These are phyloP conservation scores for Russula earlei DNA, from an alignment of 768 basidiomycete species.

Conservation along the genomic window DNA sequence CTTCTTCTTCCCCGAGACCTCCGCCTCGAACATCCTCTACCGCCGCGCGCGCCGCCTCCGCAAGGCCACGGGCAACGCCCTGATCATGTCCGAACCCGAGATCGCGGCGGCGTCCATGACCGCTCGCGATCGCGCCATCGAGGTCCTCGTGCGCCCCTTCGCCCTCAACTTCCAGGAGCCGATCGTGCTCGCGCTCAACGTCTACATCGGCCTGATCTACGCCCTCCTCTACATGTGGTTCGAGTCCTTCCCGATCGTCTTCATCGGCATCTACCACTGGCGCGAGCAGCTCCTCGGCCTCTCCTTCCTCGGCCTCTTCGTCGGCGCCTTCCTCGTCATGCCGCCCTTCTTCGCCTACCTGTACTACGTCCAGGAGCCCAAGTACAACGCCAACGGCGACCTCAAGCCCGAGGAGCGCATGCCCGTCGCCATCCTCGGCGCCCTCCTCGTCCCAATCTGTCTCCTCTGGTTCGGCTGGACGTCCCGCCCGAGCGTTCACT, in stretches of 20 bases:
- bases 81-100: conserved; percentile 25
- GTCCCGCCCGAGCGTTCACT: conserved; percentile 24
- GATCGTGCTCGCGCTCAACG: conserved; percentile 25
- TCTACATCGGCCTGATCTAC: conserved; percentile 29
- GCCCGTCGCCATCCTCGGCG: conserved; percentile 28
- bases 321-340: conserved; percentile 6
- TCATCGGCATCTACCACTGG: conserved; percentile 28
- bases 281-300: conserved; percentile 26
- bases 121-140: conserved; percentile 17
- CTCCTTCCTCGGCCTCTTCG: conserved; percentile 25
- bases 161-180: conserved; percentile 27
- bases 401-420: conserved; percentile 27
- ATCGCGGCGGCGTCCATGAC: conserved; percentile 21
- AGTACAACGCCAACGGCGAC: conserved; percentile 14
- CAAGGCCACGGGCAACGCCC: conserved; percentile 23
- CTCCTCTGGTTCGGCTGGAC: conserved; percentile 31
- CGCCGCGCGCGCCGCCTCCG: not conserved
- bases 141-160: conserved; percentile 27
- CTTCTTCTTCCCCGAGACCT: not conserved
- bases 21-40: not conserved
- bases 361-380: conserved; percentile 16
- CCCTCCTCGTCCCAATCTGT: conserved; percentile 27
- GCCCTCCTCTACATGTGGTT: conserved; percentile 29
- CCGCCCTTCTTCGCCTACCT: conserved; percentile 17
- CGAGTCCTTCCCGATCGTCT: conserved; percentile 29